A percentile compares a stretch with the other conserved stretches of the same genome.
phyloP scores from a whole-genome alignment of 2,329 filamentous ascomycete species.

The Hymenoscyphus repandus region DNA sequence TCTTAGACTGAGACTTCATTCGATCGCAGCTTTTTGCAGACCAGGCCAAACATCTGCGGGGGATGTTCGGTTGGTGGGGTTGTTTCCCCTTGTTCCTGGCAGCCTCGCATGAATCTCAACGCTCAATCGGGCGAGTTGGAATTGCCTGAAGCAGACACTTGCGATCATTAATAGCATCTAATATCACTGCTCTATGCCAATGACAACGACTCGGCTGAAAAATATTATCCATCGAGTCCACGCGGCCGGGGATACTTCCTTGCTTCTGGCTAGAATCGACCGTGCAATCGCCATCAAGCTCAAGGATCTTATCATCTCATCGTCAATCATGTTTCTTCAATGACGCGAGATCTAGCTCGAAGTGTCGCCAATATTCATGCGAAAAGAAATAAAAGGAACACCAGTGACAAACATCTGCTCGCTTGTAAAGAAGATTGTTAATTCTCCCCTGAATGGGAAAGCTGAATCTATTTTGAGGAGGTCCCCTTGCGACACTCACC shows the following conservation, averaged over 20 bases:
- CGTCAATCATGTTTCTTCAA: conserved; percentile 21
- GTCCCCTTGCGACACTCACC: conserved; percentile 1
- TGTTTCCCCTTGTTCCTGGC: conserved; percentile 1
- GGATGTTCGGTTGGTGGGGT: conserved; percentile 9
- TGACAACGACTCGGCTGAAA: conserved; percentile 15
- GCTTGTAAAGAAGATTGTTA: conserved; percentile 3
- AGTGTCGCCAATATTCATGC: conserved; percentile 20
- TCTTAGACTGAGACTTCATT: background rate
- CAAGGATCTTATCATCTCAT: conserved; percentile 11
- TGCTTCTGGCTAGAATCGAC: conserved; percentile 2
- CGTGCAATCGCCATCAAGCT: conserved; percentile 12
- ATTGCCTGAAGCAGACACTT: conserved; percentile 21
- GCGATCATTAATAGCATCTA: conserved; percentile 24
- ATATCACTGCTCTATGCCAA: conserved; percentile 24
- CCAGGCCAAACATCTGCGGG: conserved; percentile 4
- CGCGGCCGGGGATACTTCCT: conserved; percentile 14
- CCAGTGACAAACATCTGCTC: conserved; percentile 3
- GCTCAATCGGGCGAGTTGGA: conserved; percentile 15
- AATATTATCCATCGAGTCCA: conserved; percentile 15
- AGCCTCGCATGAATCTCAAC: conserved; percentile 22
- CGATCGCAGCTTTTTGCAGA: background rate
- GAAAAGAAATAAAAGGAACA: conserved; percentile 8
- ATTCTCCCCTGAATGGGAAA: conserved; percentile 7
- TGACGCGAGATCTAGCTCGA: conserved; percentile 18
- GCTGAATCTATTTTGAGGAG: conserved; percentile 18